Evolutionary conservation across 1,284 basidiomycete species (phyloP).

Genomic region (Cystobasidiaceae sp.): DNA sequence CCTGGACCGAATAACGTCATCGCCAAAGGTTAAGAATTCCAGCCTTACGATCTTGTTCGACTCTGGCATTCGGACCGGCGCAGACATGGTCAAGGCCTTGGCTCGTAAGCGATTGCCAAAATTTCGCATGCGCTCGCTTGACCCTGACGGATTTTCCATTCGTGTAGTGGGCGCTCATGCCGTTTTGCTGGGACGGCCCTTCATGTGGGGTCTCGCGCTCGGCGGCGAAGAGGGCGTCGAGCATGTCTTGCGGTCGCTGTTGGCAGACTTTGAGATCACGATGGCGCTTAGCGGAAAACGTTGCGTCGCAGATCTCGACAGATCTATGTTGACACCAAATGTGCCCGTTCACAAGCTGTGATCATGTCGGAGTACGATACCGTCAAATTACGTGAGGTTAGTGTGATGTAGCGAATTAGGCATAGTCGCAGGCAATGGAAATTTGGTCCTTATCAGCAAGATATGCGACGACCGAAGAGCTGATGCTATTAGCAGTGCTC

Average conservation of each 20-base stretch:
- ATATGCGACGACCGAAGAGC: too few relatives aligned
- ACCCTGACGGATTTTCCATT: background rate
- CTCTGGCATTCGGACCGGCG: conserved; percentile 47
- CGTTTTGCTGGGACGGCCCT: conserved; percentile 53
- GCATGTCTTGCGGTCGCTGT: conserved; percentile 58
- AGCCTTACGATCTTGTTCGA: conserved; percentile 67
- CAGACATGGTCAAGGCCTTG: conserved; percentile 26
- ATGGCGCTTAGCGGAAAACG: conserved; percentile 42
- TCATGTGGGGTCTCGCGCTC: conserved; percentile 59
- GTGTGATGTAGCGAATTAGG: too few relatives aligned
- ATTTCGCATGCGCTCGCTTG: background rate
- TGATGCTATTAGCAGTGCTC: too few relatives aligned
- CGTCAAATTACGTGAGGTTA: too few relatives aligned
- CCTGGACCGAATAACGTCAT: conserved; percentile 56
- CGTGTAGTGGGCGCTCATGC: conserved; percentile 20
- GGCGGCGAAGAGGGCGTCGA: conserved; percentile 62
- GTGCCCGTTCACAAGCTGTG: background rate
- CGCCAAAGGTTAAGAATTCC: conserved; percentile 47
- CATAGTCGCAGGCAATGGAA: too few relatives aligned
- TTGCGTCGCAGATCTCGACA: conserved; percentile 19
- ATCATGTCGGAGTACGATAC: too few relatives aligned
- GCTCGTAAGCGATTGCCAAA: conserved; percentile 4
- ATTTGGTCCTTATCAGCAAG: too few relatives aligned
- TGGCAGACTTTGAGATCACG: conserved; percentile 60
- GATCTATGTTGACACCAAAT: background rate